phyloP scores from a whole-genome alignment of 352 stramenopile genomes.

The Pythium dissotocum region DNA sequence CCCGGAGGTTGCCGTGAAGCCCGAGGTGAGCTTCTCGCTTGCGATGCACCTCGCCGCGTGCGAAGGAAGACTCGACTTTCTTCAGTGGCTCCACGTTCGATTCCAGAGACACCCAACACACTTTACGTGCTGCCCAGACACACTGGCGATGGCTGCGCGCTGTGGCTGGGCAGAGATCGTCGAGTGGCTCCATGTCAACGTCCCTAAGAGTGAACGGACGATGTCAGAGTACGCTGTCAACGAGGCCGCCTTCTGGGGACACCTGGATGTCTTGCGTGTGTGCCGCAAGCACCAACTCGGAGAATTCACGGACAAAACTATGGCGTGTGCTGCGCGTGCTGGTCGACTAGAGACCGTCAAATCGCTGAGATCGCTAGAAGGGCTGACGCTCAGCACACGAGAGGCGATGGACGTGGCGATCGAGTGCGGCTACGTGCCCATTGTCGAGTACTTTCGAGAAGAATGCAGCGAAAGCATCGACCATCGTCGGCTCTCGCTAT shows the following conservation, averaged over 20 bases:
- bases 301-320: not conserved
- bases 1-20: not conserved
- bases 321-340: not conserved
- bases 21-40: conserved; percentile 1
- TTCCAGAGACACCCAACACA: not conserved
- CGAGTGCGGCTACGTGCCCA: not conserved
- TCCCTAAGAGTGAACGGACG: not conserved
- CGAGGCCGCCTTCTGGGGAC: conserved; percentile 12
- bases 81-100: conserved; percentile 14
- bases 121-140: conserved; percentile 6
- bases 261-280: conserved; percentile 12
- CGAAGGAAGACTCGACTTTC: conserved; percentile 10
- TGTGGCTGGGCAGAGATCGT: conserved; percentile 17
- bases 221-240: conserved; percentile 1
- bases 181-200: conserved; percentile 14
- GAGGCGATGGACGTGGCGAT: conserved; percentile 2
- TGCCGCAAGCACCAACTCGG: conserved; percentile 10
- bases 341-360: not conserved
- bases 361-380: not conserved
- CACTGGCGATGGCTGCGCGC: conserved; percentile 16
- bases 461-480: not conserved
- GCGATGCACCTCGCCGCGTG: conserved; percentile 13
- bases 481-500: not conserved
- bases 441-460: not conserved
- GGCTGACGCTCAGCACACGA: not conserved